Base-by-base conservation (phyloP, 495 filamentous ascomycete species). In the Hypoxylon lenormandii region DNA sequence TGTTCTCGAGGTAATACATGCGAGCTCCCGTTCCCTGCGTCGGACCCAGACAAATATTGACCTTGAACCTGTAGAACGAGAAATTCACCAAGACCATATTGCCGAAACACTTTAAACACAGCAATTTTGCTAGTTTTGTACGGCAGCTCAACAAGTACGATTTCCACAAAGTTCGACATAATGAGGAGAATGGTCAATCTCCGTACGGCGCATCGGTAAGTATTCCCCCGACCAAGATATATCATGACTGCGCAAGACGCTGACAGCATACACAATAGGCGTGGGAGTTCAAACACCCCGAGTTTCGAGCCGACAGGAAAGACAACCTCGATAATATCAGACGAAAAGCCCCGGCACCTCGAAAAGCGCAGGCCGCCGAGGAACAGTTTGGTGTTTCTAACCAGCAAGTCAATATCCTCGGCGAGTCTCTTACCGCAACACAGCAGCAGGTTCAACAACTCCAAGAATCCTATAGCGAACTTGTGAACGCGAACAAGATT, bases 71-170 rank as follows among this genome's bases (percentile, higher is more conserved):
- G 50, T 76, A 97, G 95, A 97, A 95, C 78, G 96, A 98, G 74
- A 95, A 96, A 77, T 99, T 99, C 74, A 98, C 95, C 46, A 98
- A 97, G 78, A 90, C 90, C 49, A 97, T 99, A 69, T 85, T 98
- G 16, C 96, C 95, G 0, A 97, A 97, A 76, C 95, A 99, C 76
- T 98, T 98, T 84, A 99, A 98, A 81, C 94, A 98, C 79, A 96
- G 92, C 87, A 99, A 99, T 77, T 98, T 99, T 77, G 95, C 96
- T 42, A 97, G 93, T 81, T 99, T 99, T 71, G 95, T 99, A 43
- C 91, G 95, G 70, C 95, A 99, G 78, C 82, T 99, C 49, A 99
- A 99, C 83, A 99, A 99, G 77, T 99, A 97, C 79, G 95, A 98
- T 78, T 99, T 99, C 70, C 96, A 98, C 82, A 99, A 99, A 84